Evolutionary conservation across 2,329 filamentous ascomycete genomes (phyloP).

Genomic region (Pseudonectria foliicola): DNA sequence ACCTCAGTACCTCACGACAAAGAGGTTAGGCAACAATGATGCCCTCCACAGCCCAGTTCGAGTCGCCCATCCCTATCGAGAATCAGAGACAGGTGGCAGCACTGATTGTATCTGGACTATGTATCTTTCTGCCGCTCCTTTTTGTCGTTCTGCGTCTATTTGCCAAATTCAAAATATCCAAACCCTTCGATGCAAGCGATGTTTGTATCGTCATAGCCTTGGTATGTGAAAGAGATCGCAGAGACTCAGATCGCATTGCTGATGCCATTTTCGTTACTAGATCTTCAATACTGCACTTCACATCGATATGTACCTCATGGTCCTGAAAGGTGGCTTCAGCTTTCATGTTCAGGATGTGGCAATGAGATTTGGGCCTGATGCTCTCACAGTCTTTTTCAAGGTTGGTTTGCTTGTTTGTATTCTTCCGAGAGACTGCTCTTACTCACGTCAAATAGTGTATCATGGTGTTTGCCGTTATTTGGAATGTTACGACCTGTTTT

Average conservation of each 20-base stretch:
- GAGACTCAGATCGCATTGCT: too few relatives aligned
- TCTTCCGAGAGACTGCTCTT: too few relatives aligned
- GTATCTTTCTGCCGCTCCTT: constrained; percentile 1
- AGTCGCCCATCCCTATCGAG: constrained; percentile 5
- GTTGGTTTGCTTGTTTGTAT: background rate
- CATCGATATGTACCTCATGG: background rate
- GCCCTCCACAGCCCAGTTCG: background rate
- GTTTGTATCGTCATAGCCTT: background rate
- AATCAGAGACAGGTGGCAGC: constrained; percentile 2
- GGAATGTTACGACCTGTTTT: constrained; percentile 1
- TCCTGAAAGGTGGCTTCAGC: background rate
- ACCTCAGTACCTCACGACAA: background rate
- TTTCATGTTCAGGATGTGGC: background rate
- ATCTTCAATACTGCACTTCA: background rate
- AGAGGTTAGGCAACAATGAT: background rate
- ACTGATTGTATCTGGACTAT: constrained; percentile 1
- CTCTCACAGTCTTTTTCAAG: background rate
- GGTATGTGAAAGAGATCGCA: background rate
- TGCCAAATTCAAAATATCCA: background rate
- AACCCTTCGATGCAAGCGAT: constrained; percentile 1
- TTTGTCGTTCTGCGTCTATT: background rate
- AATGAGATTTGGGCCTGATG: background rate
- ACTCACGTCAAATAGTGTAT: background rate
- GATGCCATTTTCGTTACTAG: too few relatives aligned
- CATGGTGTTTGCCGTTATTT: background rate